Evolutionary conservation across 805 yeast species (phyloP).

Genomic region (Metschnikowia vanudenii): DNA sequence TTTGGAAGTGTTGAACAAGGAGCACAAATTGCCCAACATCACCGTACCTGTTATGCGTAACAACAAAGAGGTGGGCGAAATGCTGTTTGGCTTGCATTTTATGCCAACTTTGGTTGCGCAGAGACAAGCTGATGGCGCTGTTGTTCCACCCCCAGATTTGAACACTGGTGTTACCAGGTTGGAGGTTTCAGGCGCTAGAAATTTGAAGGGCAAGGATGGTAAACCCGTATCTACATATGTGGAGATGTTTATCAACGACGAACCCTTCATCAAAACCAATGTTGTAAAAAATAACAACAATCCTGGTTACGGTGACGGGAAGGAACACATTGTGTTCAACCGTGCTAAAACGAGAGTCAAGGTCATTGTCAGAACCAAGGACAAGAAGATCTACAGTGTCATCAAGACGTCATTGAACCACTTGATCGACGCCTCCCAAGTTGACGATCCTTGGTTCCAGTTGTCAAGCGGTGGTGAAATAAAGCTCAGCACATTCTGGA

Average conservation of each 20-base stretch:
- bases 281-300: conserved; percentile 57
- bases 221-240: conserved; percentile 58
- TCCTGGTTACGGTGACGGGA: conserved; percentile 63
- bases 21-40: conserved; percentile 48
- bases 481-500: conserved; percentile 72
- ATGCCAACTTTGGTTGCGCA: conserved; percentile 69
- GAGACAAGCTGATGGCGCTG: conserved; percentile 74
- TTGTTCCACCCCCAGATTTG: conserved; percentile 83
- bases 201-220: conserved; percentile 44
- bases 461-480: conserved; percentile 74
- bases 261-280: conserved; percentile 55
- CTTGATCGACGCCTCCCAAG: conserved; percentile 72
- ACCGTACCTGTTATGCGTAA: conserved; percentile 68
- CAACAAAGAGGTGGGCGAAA: conserved; percentile 77
- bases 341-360: conserved; percentile 69
- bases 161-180: conserved; percentile 88
- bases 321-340: conserved; percentile 69
- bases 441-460: conserved; percentile 76
- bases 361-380: conserved; percentile 60
- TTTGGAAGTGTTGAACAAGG: conserved; percentile 60
- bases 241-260: conserved; percentile 61
- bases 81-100: conserved; percentile 67
- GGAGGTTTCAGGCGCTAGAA: conserved; percentile 63
- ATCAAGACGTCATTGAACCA: conserved; percentile 58
- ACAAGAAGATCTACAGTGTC: conserved; percentile 57